These are phyloP conservation scores for Daucus carota DNA, from an alignment of 129 eudicot genomes.

Conservation along the genomic window DNA sequence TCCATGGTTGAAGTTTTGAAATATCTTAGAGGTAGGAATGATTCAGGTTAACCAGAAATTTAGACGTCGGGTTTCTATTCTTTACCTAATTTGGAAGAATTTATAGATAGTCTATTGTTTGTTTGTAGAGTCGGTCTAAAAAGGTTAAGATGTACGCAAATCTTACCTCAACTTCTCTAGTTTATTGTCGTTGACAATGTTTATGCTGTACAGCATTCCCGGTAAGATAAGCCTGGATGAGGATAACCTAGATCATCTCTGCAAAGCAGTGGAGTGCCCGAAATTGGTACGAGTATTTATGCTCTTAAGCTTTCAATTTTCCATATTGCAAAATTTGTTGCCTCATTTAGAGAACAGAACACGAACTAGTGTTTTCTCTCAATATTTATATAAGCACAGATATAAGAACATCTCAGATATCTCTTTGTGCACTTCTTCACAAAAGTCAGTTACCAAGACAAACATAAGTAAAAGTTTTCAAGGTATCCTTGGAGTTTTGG, in stretches of 20 bases:
- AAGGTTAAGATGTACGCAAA: background rate
- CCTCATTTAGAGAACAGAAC: background rate
- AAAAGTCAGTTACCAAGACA: background rate
- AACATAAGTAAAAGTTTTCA: background rate
- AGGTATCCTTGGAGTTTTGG: background rate
- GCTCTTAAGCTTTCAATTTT: conserved; percentile 5
- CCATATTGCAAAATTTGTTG: conserved; percentile 1
- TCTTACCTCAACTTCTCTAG: background rate
- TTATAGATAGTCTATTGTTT: background rate
- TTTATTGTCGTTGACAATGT: background rate
- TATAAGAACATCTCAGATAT: background rate
- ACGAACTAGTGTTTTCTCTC: background rate
- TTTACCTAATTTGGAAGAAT: background rate
- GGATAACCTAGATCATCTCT: conserved; percentile 26
- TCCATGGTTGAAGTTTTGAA: background rate
- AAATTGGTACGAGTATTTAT: conserved; percentile 45
- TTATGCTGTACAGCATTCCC: conserved; percentile 28
- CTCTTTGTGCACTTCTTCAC: background rate
- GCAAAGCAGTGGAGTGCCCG: conserved; percentile 24
- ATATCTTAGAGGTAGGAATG: background rate
- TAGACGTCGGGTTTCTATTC: background rate
- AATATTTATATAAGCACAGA: background rate
- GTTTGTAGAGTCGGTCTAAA: background rate
- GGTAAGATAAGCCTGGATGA: conserved; percentile 46
- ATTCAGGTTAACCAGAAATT: background rate